phyloP scores from a whole-genome alignment of 2,329 filamentous ascomycete genomes.

The Diplodia intermedia region DNA sequence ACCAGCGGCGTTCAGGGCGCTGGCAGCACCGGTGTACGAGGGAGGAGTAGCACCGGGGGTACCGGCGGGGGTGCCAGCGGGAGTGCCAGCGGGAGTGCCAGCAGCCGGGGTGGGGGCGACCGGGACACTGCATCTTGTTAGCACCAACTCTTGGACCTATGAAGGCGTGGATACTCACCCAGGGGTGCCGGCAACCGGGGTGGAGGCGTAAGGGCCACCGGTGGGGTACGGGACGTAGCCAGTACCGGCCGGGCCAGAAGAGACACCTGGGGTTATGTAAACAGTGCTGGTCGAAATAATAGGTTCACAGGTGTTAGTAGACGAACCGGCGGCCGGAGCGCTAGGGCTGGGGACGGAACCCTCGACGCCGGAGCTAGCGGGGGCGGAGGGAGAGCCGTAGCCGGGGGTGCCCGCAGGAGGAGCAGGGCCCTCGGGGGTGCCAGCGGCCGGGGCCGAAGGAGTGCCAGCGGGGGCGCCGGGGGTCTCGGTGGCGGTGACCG shows the following conservation, averaged over 20 bases:
- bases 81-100: constrained; percentile 30
- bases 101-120: constrained; percentile 40
- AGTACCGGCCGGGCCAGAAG: constrained; percentile 23
- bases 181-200: constrained; percentile 41
- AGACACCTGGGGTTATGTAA: constrained; percentile 33
- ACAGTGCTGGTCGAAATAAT: constrained; percentile 29
- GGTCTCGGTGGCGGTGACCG: constrained; percentile 33
- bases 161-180: constrained; percentile 39
- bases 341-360: constrained; percentile 16
- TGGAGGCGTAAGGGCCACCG: constrained; percentile 30
- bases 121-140: constrained; percentile 40
- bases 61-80: constrained; percentile 32
- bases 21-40: constrained; percentile 49
- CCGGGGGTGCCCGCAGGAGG: constrained; percentile 44
- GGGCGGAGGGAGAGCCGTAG: constrained; percentile 49
- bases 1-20: constrained; percentile 46
- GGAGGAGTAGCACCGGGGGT: constrained; percentile 34
- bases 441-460: constrained; percentile 13
- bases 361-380: constrained; percentile 28
- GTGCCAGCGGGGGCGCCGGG: constrained; percentile 20
- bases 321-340: constrained; percentile 31
- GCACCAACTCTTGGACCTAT: background rate
- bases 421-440: constrained; percentile 43
- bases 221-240: constrained; percentile 58
- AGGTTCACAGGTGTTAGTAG: constrained; percentile 27